phyloP scores from a whole-genome alignment of 768 basidiomycete genomes.

The Panaeolus papilionaceus region DNA sequence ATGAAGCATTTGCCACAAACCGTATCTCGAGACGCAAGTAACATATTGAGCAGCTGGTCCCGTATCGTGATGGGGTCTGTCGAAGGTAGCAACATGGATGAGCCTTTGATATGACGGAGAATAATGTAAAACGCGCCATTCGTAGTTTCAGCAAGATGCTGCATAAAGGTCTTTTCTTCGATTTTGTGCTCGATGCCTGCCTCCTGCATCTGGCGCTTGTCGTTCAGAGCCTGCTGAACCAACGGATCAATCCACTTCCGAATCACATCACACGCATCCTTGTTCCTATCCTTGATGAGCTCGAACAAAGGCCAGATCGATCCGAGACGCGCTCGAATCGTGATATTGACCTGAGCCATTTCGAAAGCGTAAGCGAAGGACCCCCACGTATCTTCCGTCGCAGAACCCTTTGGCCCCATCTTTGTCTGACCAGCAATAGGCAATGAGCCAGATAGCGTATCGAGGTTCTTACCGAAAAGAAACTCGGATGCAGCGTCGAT shows the following conservation, averaged over 20 bases:
- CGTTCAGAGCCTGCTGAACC: slow-evolving; percentile 56
- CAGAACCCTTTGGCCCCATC: slow-evolving; percentile 65
- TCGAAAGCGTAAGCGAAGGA: slow-evolving; percentile 66
- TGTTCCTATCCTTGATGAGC: slow-evolving; percentile 59
- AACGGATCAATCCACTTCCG: slow-evolving; percentile 70
- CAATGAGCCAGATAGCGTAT: slow-evolving; percentile 61
- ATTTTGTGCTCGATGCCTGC: slow-evolving; percentile 44
- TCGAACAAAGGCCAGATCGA: slow-evolving; percentile 67
- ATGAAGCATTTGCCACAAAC: slow-evolving; percentile 41
- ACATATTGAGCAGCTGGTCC: slow-evolving; percentile 79
- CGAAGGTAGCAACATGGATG: not conserved
- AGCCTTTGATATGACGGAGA: not conserved
- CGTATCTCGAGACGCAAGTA: slow-evolving; percentile 82
- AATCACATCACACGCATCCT: slow-evolving; percentile 54
- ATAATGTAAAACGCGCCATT: slow-evolving; percentile 49
- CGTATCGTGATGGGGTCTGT: slow-evolving; percentile 71
- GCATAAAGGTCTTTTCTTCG: slow-evolving; percentile 66
- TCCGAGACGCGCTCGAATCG: slow-evolving; percentile 57
- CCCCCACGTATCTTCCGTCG: slow-evolving; percentile 65
- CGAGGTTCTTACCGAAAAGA: slow-evolving; percentile 69
- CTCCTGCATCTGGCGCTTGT: slow-evolving; percentile 45
- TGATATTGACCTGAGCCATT: slow-evolving; percentile 58
- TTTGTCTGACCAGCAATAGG: slow-evolving; percentile 52
- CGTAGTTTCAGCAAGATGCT: slow-evolving; percentile 71
- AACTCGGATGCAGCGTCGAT: slow-evolving; percentile 78